Base-by-base conservation (phyloP, 768 basidiomycete genomes). In the Agaricus sinodeliciosus region DNA sequence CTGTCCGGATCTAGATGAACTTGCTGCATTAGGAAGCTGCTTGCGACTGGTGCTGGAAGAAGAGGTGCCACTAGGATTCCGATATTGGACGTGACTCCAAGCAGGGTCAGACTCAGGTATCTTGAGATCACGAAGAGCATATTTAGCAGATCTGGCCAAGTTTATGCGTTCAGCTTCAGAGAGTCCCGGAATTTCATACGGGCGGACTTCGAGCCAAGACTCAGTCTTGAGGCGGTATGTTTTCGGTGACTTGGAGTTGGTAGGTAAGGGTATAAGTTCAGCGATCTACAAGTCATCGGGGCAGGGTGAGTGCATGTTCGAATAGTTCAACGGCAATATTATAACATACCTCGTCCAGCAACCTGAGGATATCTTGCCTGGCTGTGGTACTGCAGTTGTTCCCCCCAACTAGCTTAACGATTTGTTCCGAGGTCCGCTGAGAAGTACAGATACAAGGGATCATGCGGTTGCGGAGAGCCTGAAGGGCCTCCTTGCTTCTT, bases 161-260 rank as follows among this genome's bases (percentile, higher is more conserved):
- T 55, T 59, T 7, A 67, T 68, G 4, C 78, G 74, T 42, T 82
- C 78, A 2, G 67, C 45, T 26, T 78, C 76, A 2, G 69, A 68
- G 25, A 85, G 69, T 26, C 69, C 69, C 0, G 73, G 68, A 74
- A 78, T 85, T 56, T 81, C 83, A 53, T 74, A 81, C 0, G 87
- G 87, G 5, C 84, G 80, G 22, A 88, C 82, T 60, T 89, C 82
- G 31, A 71, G 71, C 86, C 87, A 90, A 2, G 78, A 68, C 16
- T 65, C 61, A 19, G 73, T 67, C 57, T 80, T 85, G 55, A 88
- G 77, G 28, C 67, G 60, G 74, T 83, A 89, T 0, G 58, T 59
- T 52, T 70, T 69, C 6, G 59, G 47, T 1, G 72, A 63, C 7
- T 72, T 67, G 1, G 67, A 67, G 27, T 63, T 73, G 58, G 63